Evolutionary conservation across 306 rosid genomes (phyloP).

Genomic region (Purshia tridentata): DNA sequence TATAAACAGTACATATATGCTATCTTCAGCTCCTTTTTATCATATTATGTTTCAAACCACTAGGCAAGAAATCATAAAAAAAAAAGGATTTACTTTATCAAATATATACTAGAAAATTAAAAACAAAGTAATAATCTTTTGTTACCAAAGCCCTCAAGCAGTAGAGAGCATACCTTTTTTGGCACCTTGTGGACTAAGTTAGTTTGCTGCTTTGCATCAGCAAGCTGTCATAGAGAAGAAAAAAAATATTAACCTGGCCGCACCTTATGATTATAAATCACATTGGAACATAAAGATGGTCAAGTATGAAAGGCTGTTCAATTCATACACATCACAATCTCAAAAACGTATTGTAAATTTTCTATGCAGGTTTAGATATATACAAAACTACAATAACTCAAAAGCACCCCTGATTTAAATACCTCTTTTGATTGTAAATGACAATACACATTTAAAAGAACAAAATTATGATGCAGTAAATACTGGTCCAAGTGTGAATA

Average conservation of each 20-base stretch:
- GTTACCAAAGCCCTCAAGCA: slow-evolving; percentile 19
- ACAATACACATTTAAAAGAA: background rate
- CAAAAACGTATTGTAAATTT: background rate
- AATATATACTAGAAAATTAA: background rate
- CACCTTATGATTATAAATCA: slow-evolving; percentile 7
- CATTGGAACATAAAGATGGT: background rate
- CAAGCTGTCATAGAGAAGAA: slow-evolving; percentile 54
- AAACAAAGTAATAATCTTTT: background rate
- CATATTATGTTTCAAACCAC: background rate
- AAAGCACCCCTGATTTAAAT: background rate
- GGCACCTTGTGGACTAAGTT: slow-evolving; percentile 77
- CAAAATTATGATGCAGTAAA: background rate
- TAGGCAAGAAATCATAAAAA: background rate
- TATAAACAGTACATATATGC: background rate
- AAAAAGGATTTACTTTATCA: background rate
- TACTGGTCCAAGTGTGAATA: background rate
- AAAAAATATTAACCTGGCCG: slow-evolving; percentile 10
- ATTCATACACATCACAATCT: background rate
- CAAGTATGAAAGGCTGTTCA: background rate
- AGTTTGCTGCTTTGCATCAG: slow-evolving; percentile 56
- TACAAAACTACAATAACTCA: background rate
- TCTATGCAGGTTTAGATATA: background rate
- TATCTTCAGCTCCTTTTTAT: slow-evolving; percentile 6
- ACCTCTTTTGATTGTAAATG: background rate
- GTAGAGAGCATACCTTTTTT: slow-evolving; percentile 54